These are phyloP conservation scores for Endoconidiophora polonica DNA, from an alignment of 2,329 filamentous ascomycete genomes.

Conservation along the genomic window DNA sequence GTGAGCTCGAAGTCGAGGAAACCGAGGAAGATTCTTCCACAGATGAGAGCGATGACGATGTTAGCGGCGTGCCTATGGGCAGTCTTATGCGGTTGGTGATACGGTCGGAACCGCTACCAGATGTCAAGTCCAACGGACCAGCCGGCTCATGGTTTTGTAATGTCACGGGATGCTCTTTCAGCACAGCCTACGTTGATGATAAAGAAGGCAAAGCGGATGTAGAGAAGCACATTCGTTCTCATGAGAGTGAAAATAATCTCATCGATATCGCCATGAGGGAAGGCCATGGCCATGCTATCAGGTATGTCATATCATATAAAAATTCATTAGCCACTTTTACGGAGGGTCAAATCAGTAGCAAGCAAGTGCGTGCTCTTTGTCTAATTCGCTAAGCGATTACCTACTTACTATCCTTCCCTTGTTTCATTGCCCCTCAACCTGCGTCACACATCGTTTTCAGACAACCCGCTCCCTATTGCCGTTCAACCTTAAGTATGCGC, in stretches of 20 bases:
- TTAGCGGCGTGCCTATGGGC: neutral
- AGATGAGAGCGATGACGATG: neutral
- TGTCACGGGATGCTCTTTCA: constrained; percentile 45
- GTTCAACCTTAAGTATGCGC: no score
- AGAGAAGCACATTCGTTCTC: constrained; percentile 37
- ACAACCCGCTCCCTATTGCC: no score
- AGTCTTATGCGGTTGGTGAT: constrained; percentile 23
- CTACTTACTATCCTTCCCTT: no score
- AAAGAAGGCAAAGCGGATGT: no score
- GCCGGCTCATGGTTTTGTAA: constrained; percentile 51
- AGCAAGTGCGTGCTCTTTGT: no score
- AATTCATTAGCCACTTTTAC: no score
- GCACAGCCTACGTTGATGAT: constrained; percentile 16
- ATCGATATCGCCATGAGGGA: constrained; percentile 38
- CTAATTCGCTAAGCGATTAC: no score
- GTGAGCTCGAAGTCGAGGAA: neutral
- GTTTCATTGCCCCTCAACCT: no score
- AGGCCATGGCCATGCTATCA: constrained; percentile 37
- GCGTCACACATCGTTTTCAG: no score
- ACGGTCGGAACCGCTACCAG: constrained; percentile 32
- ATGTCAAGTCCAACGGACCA: constrained; percentile 33
- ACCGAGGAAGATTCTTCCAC: neutral
- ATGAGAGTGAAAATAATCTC: constrained; percentile 37
- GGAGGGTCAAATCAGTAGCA: no score
- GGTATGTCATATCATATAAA: constrained; percentile 25